Conservation (phyloP, 345 rosid species). For the Sapria himalayana region DNA sequence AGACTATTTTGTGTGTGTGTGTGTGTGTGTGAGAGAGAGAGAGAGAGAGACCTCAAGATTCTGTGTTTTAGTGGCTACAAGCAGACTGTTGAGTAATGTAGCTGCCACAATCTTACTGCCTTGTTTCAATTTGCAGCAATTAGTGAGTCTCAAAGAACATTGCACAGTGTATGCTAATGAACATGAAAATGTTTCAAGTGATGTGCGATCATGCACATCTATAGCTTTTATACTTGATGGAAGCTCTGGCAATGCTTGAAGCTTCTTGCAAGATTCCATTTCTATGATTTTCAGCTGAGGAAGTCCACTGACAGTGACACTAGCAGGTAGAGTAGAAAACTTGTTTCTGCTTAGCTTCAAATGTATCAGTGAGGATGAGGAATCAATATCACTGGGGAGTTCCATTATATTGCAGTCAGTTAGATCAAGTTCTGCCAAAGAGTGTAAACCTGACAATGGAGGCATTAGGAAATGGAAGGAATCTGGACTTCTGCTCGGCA, state of each 20-base stretch:
- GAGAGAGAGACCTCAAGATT: background rate
- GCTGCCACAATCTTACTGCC: background rate
- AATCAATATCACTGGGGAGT: background rate
- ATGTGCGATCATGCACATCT: background rate
- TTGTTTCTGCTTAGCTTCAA: constrained; percentile 7
- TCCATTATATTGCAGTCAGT: constrained; percentile 5
- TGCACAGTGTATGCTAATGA: background rate
- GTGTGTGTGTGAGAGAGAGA: background rate
- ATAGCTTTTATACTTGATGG: constrained; percentile 2
- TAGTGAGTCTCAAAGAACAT: background rate
- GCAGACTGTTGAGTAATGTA: background rate
- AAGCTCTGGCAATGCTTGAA: constrained; percentile 6
- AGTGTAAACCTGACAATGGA: constrained; percentile 1
- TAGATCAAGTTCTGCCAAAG: constrained; percentile 5
- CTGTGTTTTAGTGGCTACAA: background rate
- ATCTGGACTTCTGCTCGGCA: background rate
- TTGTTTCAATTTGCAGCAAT: constrained; percentile 3
- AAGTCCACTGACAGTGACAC: constrained; percentile 1
- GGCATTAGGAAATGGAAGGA: constrained; percentile 4
- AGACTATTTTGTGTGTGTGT: background rate
- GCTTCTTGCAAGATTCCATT: constrained; percentile 4
- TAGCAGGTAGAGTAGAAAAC: background rate
- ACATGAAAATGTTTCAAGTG: background rate
- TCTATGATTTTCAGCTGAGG: background rate
- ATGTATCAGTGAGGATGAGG: background rate